Evolutionary conservation across 2,329 filamentous ascomycete genomes (phyloP).

Genomic region (Emergomyces pasteurianus): DNA sequence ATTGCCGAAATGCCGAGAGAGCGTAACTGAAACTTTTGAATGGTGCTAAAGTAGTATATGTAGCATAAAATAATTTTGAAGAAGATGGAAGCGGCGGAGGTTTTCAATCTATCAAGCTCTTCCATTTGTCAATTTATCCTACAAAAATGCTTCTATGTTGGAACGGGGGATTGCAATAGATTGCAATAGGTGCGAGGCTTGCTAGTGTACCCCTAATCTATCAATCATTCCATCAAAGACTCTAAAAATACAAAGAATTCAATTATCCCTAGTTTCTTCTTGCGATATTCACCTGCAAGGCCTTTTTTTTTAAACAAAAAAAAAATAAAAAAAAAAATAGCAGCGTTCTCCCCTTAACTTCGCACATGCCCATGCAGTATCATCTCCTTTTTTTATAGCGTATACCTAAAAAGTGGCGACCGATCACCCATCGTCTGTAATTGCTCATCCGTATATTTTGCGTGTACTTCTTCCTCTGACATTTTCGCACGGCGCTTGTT

Average conservation of each 20-base stretch:
- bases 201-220: no score
- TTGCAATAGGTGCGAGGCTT: no score
- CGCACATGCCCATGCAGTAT: neutral
- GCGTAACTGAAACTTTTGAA: no score
- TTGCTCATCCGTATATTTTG: constrained; percentile 23
- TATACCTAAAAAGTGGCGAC: constrained; percentile 27
- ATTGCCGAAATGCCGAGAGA: no score
- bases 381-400: neutral
- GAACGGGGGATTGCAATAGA: no score
- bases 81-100: no score
- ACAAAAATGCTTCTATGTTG: no score
- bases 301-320: neutral
- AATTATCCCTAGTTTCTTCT: neutral
- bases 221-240: no score
- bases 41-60: no score
- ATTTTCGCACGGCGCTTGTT: constrained; percentile 23
- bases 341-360: neutral
- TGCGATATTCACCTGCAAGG: neutral
- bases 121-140: no score
- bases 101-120: no score
- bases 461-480: constrained; percentile 21
- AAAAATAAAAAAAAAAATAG: neutral
- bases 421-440: constrained; percentile 26
- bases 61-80: no score
- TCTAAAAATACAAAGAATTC: neutral